Evolutionary conservation across 2,329 filamentous ascomycete genomes (phyloP).

Genomic region (Cordyceps fumosorosea): DNA sequence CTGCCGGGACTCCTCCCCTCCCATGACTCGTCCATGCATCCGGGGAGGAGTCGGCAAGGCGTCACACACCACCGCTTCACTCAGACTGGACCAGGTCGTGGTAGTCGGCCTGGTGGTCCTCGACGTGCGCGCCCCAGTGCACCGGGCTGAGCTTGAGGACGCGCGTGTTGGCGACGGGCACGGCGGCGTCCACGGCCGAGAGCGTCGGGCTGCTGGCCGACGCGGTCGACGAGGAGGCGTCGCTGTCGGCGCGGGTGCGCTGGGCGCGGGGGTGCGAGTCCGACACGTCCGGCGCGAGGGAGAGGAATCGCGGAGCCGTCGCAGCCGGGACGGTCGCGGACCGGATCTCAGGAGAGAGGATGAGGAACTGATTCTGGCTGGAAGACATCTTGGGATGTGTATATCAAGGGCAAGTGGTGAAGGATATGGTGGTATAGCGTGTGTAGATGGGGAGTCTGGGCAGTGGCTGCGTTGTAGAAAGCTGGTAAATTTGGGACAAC

Average conservation of each 20-base stretch:
- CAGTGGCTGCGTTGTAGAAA: neutral
- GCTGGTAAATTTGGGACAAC: neutral
- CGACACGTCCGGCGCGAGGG: conserved; percentile 52
- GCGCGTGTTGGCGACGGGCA: conserved; percentile 31
- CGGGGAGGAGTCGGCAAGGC: neutral
- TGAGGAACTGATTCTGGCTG: conserved; percentile 10
- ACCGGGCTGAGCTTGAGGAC: conserved; percentile 61
- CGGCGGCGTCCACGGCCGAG: conserved; percentile 37
- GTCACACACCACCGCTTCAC: neutral
- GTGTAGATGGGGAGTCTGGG: neutral
- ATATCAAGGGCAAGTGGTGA: neutral
- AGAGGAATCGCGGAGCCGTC: conserved; percentile 37
- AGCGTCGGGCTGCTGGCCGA: conserved; percentile 19
- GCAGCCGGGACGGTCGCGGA: neutral
- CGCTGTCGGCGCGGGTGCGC: conserved; percentile 20
- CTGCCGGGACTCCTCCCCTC: neutral
- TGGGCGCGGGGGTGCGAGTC: conserved; percentile 45
- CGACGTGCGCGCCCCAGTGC: conserved; percentile 55
- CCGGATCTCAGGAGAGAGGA: conserved; percentile 3
- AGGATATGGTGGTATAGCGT: neutral
- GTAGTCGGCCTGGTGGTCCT: conserved; percentile 51
- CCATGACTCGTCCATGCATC: neutral
- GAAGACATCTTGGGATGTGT: conserved; percentile 3
- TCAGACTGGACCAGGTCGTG: conserved; percentile 31
- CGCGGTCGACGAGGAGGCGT: conserved; percentile 17